These are phyloP conservation scores for Suillus weaverae DNA, from an alignment of 768 basidiomycete species.

Conservation along the genomic window DNA sequence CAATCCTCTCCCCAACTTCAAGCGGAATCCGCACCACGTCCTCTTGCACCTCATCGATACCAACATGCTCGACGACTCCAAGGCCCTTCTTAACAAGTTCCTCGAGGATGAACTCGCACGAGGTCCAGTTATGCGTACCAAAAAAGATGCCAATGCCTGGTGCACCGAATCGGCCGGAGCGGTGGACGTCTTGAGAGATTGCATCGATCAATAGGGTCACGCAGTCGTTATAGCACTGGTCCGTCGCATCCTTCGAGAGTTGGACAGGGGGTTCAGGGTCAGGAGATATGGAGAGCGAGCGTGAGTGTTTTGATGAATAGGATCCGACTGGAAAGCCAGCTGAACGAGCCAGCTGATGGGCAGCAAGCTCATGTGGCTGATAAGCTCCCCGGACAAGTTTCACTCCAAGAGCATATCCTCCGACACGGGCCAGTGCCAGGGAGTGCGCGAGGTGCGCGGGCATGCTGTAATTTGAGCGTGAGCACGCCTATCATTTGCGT, in stretches of 20 bases:
- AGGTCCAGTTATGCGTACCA: conserved; percentile 84
- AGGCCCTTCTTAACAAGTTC: conserved; percentile 60
- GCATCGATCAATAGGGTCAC: conserved; percentile 53
- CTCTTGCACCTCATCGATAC: conserved; percentile 19
- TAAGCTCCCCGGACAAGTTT: conserved; percentile 96
- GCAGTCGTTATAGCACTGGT: conserved; percentile 69
- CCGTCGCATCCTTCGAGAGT: conserved; percentile 67
- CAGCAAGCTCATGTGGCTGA: conserved; percentile 70
- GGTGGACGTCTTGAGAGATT: conserved; percentile 51
- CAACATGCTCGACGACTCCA: background rate
- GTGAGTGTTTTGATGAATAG: background rate
- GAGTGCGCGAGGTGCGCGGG: conserved; percentile 66
- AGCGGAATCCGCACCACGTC: conserved; percentile 38
- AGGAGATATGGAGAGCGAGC: conserved; percentile 50
- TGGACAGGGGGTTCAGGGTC: conserved; percentile 69
- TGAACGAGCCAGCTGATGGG: conserved; percentile 25
- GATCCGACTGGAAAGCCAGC: conserved; percentile 14
- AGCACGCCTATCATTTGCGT: background rate
- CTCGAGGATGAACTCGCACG: conserved; percentile 59
- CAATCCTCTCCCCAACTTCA: conserved; percentile 62
- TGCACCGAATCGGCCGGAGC: conserved; percentile 8
- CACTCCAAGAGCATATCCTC: conserved; percentile 77
- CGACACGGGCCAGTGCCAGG: conserved; percentile 60
- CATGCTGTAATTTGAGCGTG: conserved; percentile 43
- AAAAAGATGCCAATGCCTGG: conserved; percentile 65